These are phyloP conservation scores for Chenopodium berlandieri DNA, from an alignment of 148 eudicot species.

Conservation along the genomic window DNA sequence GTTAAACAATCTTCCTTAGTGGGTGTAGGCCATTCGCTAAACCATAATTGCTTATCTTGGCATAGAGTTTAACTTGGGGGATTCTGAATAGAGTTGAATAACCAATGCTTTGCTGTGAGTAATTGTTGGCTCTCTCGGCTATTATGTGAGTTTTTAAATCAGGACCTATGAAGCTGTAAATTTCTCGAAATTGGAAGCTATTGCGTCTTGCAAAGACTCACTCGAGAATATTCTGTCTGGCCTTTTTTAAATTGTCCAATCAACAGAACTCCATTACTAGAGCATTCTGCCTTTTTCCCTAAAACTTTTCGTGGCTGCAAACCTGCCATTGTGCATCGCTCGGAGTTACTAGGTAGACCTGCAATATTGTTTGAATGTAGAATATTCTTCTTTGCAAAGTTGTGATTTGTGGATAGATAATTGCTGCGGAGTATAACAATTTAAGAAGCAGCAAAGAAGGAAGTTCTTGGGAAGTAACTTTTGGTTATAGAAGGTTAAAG, in stretches of 20 bases:
- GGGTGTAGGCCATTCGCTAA: neutral
- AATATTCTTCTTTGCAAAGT: neutral
- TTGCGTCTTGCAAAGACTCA: neutral
- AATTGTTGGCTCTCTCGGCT: neutral
- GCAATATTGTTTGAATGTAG: neutral
- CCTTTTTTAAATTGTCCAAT: neutral
- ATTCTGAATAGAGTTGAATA: neutral
- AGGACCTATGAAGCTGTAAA: neutral
- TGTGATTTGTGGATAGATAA: neutral
- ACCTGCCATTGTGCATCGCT: neutral
- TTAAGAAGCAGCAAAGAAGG: too few species aligned
- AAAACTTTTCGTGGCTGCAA: too few species aligned
- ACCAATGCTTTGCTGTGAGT: neutral
- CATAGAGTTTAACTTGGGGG: neutral
- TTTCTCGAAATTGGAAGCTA: too few species aligned
- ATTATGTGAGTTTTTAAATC: neutral
- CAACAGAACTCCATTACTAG: neutral
- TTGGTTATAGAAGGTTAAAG: too few species aligned
- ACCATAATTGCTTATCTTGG: neutral
- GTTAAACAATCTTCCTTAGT: neutral
- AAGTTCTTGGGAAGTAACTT: too few species aligned
- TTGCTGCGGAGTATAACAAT: too few species aligned
- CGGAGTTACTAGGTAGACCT: neutral
- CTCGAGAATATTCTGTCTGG: neutral
- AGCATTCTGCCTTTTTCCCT: neutral